Base-by-base conservation (phyloP, 495 filamentous ascomycete species). In the Patellaria atrata region DNA sequence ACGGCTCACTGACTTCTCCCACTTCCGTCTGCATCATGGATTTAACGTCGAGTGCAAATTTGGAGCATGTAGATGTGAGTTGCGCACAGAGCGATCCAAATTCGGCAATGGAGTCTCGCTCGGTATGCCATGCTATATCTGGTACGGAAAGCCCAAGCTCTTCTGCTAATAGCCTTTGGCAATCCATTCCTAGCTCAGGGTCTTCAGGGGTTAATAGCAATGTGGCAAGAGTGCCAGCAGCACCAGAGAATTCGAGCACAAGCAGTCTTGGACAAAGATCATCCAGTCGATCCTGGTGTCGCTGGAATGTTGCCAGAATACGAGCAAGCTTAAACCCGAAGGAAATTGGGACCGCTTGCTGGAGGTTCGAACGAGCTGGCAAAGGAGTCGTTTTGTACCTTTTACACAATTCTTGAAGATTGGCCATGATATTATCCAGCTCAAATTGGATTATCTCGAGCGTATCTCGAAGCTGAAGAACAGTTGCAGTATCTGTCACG, bases 11-110 rank as follows among this genome's bases (percentile, higher is more conserved):
- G n/a, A 68, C 62, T 38, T 70, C 66, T n/a, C 60, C 52, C 10
- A 67, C 39, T 41, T 70, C 66, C 38, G 64, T 70, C 0, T 63
- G 65, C 6, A 61, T 64, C 66, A 68, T 70, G 50, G 66, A 51
- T n/a, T 68, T 68, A 2, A 70, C 40, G 34, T 70, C 66, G n/a
- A 65, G 49, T 0, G 66, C 66, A 5, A 70, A 31, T 47, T 70
- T 70, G 16, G 62, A 63, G n/a, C n/a, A n/a, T n/a, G n/a, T n/a
- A n/a, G n/a, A n/a, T n/a, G n/a, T n/a, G n/a, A n/a, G n/a, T n/a
- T n/a, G n/a, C n/a, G n/a, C n/a, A n/a, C n/a, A n/a, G 42, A 68
- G 51, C 12, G 57, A 55, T 0, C 63, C 63, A 13, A 66, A 57
- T 43, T 70, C 65, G 1, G 63, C 65, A 9, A 69, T 48, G 13